Conservation (phyloP, 768 basidiomycete species). For the Leccinum uliginosum region DNA sequence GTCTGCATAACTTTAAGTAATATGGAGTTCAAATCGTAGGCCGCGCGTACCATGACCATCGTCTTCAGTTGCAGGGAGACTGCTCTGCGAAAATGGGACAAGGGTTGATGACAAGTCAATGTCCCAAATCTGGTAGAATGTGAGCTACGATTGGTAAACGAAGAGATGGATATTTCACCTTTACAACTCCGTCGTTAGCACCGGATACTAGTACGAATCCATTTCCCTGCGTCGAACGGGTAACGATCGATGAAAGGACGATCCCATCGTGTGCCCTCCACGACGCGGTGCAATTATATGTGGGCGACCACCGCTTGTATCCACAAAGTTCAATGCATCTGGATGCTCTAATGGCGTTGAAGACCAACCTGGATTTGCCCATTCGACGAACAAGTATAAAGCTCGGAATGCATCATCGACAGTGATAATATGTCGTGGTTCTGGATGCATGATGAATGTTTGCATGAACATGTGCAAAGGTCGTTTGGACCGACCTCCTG, state of each 20-base stretch:
- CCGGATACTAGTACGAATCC: slow-evolving; percentile 59
- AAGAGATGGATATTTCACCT: slow-evolving; percentile 41
- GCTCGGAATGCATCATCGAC: slow-evolving; percentile 59
- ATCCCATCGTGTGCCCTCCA: slow-evolving; percentile 83
- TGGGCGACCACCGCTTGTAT: slow-evolving; percentile 70
- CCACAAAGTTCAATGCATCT: background rate
- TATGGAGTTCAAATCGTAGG: background rate
- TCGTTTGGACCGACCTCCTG: slow-evolving; percentile 53
- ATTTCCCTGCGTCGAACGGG: slow-evolving; percentile 28
- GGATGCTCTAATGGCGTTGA: background rate
- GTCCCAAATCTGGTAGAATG: slow-evolving; percentile 48
- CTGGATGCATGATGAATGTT: slow-evolving; percentile 31
- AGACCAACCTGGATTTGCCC: slow-evolving; percentile 61
- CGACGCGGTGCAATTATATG: slow-evolving; percentile 79
- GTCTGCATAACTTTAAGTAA: slow-evolving; percentile 37
- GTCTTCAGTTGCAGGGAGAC: slow-evolving; percentile 9
- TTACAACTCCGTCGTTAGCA: slow-evolving; percentile 81
- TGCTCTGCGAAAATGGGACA: background rate
- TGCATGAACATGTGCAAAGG: background rate
- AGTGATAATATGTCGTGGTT: slow-evolving; percentile 80
- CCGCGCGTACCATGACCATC: slow-evolving; percentile 20
- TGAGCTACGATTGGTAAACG: background rate
- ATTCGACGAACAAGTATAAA: slow-evolving; percentile 65
- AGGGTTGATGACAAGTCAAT: slow-evolving; percentile 28
- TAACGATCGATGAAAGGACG: slow-evolving; percentile 72